Base-by-base conservation (phyloP, 768 basidiomycete species). In the Tulasnella calospora region DNA sequence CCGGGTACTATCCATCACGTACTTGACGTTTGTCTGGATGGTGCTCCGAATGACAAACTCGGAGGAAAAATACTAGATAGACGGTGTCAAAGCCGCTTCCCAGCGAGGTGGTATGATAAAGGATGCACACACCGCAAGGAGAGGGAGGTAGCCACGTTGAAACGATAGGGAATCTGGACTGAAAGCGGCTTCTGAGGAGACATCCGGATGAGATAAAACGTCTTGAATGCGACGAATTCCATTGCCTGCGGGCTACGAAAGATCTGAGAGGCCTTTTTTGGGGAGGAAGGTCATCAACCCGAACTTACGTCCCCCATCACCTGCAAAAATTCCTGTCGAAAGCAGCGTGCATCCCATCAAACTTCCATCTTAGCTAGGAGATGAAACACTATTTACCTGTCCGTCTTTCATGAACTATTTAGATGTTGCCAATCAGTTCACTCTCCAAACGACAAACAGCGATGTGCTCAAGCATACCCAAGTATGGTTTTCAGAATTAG, bases 51-150 rank as follows among this genome's bases (percentile, higher is more conserved):
- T 55, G 23, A 75, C 74, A 8, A 87, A 87, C 27, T 90, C 88
- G 12, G 90, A 90, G 0, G 90, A 86, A 51, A 89, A 82, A 82
- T 90, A 90, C 90, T 91, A 57, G 6, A 38, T 36, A 47, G 13
- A 30, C 0, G 23, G 38, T 15, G 23, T 41, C 35, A 75, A 47
- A 51, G 40, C 44, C 6, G 27, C 19, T 12, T n/a, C 74, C 19
- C 17, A 33, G 44, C n/a, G 51, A 33, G 17, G 36, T n/a, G 46
- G 23, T 2, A 30, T 19, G 23, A 27, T 9, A 23, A 13, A 47
- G n/a, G 46, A 27, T 21, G 23, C 23, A 30, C 74, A 12, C n/a
- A 75, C 74, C 46, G 55, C 55, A 23, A 75, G 74, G 12, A 75
- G 19, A 15, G 46, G 74, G 46, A 75, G 35, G n/a, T 51, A 75